Percentiles rank a stretch among this genome's conserved stretches.
Conservation (phyloP, 2,329 filamentous ascomycete species). For the Fusarium lateritium region DNA sequence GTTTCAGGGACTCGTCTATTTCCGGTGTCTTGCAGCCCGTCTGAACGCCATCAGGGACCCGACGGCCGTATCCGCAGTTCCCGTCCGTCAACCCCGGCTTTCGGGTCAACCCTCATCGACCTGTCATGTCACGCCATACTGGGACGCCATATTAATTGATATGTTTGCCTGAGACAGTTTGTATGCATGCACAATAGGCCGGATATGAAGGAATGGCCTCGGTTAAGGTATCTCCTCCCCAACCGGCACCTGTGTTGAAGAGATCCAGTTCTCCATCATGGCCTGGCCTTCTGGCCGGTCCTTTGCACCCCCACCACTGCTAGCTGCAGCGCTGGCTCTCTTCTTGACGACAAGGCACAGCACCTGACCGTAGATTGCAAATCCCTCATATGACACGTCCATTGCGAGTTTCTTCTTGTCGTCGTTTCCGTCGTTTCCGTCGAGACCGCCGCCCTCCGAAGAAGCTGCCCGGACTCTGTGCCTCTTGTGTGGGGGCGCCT, state of each 20-base stretch:
- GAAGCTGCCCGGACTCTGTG: slow-evolving; percentile 52
- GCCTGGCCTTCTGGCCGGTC: slow-evolving; percentile 68
- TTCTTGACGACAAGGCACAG: slow-evolving; percentile 90
- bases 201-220: neutral
- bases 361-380: slow-evolving; percentile 94
- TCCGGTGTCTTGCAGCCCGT: slow-evolving; percentile 16
- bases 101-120: slow-evolving; percentile 29
- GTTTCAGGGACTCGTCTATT: slow-evolving; percentile 13
- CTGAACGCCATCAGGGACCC: slow-evolving; percentile 28
- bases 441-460: slow-evolving; percentile 50
- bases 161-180: slow-evolving; percentile 28
- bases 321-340: slow-evolving; percentile 59
- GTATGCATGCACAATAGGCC: slow-evolving; percentile 6
- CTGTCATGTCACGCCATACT: slow-evolving; percentile 33
- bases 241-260: slow-evolving; percentile 78
- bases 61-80: slow-evolving; percentile 45
- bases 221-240: slow-evolving; percentile 54
- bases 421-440: slow-evolving; percentile 61
- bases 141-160: slow-evolving; percentile 22
- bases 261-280: slow-evolving; percentile 88
- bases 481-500: slow-evolving; percentile 63
- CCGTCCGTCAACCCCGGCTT: slow-evolving; percentile 33
- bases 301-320: slow-evolving; percentile 45
- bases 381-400: slow-evolving; percentile 92
- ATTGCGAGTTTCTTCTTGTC: slow-evolving; percentile 94